Evolutionary conservation across 352 stramenopile genomes (phyloP).

Genomic region (Phytophthora constricta): DNA sequence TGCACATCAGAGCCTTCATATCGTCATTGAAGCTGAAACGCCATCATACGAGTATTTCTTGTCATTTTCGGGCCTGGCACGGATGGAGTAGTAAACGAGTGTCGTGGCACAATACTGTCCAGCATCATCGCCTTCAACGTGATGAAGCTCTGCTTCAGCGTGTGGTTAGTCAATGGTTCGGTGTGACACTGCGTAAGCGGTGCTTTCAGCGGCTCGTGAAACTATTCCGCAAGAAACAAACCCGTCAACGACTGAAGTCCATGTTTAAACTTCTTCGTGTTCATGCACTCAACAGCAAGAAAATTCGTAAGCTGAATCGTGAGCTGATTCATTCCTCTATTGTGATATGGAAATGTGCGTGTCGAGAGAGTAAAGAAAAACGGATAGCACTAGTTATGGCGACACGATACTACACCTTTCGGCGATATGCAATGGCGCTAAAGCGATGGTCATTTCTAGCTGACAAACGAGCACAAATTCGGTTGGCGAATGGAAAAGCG

Average conservation of each 20-base stretch:
- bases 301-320: conserved; percentile 13
- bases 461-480: background rate
- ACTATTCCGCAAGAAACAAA: conserved; percentile 51
- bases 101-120: conserved; percentile 2
- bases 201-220: conserved; percentile 49
- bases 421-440: conserved; percentile 25
- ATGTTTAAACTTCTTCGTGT: conserved; percentile 27
- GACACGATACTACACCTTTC: conserved; percentile 24
- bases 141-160: conserved; percentile 7
- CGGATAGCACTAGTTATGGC: conserved; percentile 3
- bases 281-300: conserved; percentile 2
- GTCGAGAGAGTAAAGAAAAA: conserved; percentile 7
- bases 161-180: conserved; percentile 35
- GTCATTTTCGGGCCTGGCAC: conserved; percentile 26
- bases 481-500: conserved; percentile 24
- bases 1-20: conserved; percentile 10
- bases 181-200: conserved; percentile 33
- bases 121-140: conserved; percentile 2
- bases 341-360: conserved; percentile 25
- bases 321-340: conserved; percentile 14
- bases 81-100: conserved; percentile 9
- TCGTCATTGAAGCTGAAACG: conserved; percentile 6
- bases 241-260: conserved; percentile 9
- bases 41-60: conserved; percentile 8
- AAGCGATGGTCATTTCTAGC: conserved; percentile 18